These are phyloP conservation scores for Tylopilus plumbeoviolaceoides DNA, from an alignment of 768 basidiomycete species.

Conservation along the genomic window DNA sequence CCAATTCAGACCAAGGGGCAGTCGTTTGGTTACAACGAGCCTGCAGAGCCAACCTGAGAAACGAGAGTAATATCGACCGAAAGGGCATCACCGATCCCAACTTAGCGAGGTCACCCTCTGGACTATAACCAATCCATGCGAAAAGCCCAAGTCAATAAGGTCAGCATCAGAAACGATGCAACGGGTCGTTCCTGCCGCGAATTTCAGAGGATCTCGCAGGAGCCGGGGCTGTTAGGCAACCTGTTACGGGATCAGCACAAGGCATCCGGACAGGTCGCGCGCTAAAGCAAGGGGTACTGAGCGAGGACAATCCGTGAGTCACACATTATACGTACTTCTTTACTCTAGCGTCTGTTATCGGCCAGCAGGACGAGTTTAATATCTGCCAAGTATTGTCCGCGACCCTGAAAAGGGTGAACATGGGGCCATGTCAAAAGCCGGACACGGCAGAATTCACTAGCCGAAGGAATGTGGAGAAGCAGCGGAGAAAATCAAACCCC, in stretches of 20 bases:
- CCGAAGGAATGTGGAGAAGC: constrained; percentile 7
- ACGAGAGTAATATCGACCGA: constrained; percentile 12
- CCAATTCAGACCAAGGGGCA: background rate
- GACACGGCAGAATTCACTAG: background rate
- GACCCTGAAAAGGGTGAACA: constrained; percentile 3
- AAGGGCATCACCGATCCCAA: constrained; percentile 3
- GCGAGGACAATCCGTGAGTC: constrained; percentile 12
- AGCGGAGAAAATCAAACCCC: background rate
- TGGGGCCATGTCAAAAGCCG: constrained; percentile 8
- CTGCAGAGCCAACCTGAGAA: constrained; percentile 11
- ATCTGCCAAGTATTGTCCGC: constrained; percentile 1
- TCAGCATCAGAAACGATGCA: constrained; percentile 1
- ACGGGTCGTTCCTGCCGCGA: constrained; percentile 9
- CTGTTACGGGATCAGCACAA: background rate
- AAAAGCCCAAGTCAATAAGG: constrained; percentile 10
- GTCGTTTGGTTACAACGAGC: constrained; percentile 1
- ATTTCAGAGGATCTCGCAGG: constrained; percentile 4
- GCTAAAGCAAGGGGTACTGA: background rate
- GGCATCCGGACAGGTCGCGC: background rate
- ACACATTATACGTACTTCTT: background rate
- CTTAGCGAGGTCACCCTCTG: background rate
- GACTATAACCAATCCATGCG: constrained; percentile 1
- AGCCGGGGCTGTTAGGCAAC: constrained; percentile 4
- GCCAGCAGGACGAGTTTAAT: background rate
- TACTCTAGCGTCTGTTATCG: background rate